These are phyloP conservation scores for Aspergillus sp. DNA, from an alignment of 2,329 filamentous ascomycete species.

Conservation along the genomic window DNA sequence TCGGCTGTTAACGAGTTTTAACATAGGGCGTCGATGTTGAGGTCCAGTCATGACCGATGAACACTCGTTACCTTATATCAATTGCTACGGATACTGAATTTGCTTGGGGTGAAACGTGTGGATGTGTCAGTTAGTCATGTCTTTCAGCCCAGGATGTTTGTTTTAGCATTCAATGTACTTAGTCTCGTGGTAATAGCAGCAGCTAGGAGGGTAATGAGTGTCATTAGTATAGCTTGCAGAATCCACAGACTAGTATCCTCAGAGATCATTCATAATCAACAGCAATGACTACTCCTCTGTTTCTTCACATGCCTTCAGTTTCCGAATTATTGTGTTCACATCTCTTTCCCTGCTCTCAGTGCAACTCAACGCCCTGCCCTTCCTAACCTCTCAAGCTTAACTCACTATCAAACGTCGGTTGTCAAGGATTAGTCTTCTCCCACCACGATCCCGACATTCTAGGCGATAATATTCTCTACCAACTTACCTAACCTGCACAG, in stretches of 20 bases:
- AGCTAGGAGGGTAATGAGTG: not conserved
- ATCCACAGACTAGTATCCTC: not conserved
- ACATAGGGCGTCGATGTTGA: too few species aligned
- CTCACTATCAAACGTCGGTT: too few species aligned
- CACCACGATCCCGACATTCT: too few species aligned
- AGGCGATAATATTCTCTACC: too few species aligned
- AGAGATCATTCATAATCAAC: not conserved
- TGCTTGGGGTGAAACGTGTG: not conserved
- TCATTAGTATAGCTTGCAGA: not conserved
- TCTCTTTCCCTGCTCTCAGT: too few species aligned
- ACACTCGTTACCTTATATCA: not conserved
- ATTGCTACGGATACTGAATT: not conserved
- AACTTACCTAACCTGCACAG: too few species aligned
- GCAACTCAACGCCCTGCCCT: too few species aligned
- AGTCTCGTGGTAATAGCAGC: not conserved
- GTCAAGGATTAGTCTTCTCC: too few species aligned
- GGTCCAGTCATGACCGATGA: not conserved
- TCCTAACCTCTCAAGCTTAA: too few species aligned
- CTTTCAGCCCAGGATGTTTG: not conserved
- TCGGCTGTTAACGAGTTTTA: not conserved
- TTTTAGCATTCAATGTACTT: not conserved
- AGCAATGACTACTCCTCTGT: not conserved
- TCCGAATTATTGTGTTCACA: fast-evolving
- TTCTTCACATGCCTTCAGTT: too few species aligned
- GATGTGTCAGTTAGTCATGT: not conserved